Evolutionary conservation across 1,284 basidiomycete species (phyloP).

Genomic region (Cutaneotrichosporon sp.): DNA sequence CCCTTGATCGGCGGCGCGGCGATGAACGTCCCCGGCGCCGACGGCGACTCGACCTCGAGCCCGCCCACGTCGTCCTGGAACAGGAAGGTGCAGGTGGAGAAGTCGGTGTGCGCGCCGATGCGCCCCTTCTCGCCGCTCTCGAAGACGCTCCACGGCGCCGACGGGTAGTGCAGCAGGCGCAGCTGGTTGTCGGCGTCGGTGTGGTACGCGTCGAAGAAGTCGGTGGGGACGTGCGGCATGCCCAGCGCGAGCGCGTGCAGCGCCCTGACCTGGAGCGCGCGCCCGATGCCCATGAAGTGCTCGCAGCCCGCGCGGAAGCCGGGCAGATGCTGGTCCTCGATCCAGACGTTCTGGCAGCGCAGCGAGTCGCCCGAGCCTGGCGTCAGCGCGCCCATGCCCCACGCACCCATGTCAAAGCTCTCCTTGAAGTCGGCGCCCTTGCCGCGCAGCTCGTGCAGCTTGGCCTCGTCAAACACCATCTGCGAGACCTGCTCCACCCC

Average conservation of each 20-base stretch:
- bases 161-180: constrained; percentile 59
- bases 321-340: constrained; percentile 60
- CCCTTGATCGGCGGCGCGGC: constrained; percentile 59
- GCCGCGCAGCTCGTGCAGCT: constrained; percentile 50
- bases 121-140: constrained; percentile 56
- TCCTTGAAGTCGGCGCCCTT: constrained; percentile 61
- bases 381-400: not conserved
- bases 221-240: constrained; percentile 49
- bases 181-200: constrained; percentile 61
- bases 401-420: constrained; percentile 60
- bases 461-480: constrained; percentile 44
- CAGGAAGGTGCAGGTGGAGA: constrained; percentile 61
- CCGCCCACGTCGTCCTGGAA: constrained; percentile 65
- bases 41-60: constrained; percentile 63
- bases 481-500: constrained; percentile 46
- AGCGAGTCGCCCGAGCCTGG: constrained; percentile 36
- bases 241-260: constrained; percentile 61
- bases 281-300: constrained; percentile 59
- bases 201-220: constrained; percentile 38
- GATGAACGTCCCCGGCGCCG: constrained; percentile 57
- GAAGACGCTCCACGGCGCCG: constrained; percentile 43
- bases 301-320: constrained; percentile 61
- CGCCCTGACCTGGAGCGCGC: constrained; percentile 57
- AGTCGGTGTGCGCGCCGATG: constrained; percentile 64
- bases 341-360: constrained; percentile 62